phyloP scores from a whole-genome alignment of 352 stramenopile genomes.

The Blastocystis sp. region DNA sequence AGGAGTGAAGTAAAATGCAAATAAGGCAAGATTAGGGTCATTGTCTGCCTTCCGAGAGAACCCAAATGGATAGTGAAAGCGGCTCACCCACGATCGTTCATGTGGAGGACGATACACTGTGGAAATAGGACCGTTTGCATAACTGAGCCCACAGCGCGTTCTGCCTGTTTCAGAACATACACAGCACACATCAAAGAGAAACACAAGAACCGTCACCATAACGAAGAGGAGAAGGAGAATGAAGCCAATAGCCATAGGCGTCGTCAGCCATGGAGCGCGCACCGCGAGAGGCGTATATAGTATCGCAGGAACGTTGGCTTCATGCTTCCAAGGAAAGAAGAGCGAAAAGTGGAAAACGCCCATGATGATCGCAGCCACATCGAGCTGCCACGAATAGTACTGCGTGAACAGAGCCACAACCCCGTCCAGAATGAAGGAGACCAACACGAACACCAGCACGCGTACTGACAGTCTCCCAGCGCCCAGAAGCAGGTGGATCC shows the following conservation, averaged over 20 bases:
- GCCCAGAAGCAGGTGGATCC: background rate
- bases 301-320: background rate
- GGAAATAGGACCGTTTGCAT: too few species aligned
- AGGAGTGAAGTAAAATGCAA: too few species aligned
- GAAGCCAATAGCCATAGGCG: background rate
- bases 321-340: conserved; percentile 5
- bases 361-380: background rate
- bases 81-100: too few species aligned
- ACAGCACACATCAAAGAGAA: background rate
- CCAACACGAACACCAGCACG: background rate
- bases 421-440: background rate
- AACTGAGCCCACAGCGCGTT: too few species aligned
- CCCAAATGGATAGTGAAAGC: too few species aligned
- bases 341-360: background rate
- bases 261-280: background rate
- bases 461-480: background rate
- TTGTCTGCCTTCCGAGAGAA: too few species aligned
- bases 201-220: background rate
- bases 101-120: too few species aligned
- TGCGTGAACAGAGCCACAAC: background rate
- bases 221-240: background rate
- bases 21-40: too few species aligned
- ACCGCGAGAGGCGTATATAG: background rate
- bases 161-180: too few species aligned
- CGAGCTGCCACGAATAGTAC: background rate